phyloP scores from a whole-genome alignment of 768 basidiomycete species.

The Gloeostereum incarnatum region DNA sequence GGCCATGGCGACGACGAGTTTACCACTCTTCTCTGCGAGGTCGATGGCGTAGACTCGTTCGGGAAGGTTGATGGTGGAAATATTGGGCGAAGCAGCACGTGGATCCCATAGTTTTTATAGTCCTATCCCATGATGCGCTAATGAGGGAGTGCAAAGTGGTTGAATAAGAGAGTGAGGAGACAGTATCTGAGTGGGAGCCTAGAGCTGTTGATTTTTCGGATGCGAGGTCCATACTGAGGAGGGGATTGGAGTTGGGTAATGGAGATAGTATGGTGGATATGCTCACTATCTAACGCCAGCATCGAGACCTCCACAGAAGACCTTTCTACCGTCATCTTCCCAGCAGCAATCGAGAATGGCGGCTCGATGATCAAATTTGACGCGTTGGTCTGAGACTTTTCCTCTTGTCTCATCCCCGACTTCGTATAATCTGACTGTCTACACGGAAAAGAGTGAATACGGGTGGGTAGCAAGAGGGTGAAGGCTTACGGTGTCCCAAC shows the following conservation, averaged over 20 bases:
- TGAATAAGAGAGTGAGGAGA: constrained; percentile 71
- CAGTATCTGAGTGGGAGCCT: constrained; percentile 73
- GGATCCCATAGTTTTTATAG: constrained; percentile 86
- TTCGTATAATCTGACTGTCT: constrained; percentile 42
- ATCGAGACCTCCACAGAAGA: constrained; percentile 83
- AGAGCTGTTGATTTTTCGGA: constrained; percentile 65
- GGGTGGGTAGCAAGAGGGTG: constrained; percentile 5
- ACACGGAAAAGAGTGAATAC: neutral
- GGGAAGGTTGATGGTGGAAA: constrained; percentile 57
- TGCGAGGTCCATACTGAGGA: constrained; percentile 62
- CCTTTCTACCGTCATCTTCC: constrained; percentile 48
- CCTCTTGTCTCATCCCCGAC: constrained; percentile 49
- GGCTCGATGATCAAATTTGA: constrained; percentile 84
- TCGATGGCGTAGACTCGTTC: constrained; percentile 86
- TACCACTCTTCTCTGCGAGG: constrained; percentile 52
- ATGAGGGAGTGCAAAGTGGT: constrained; percentile 61
- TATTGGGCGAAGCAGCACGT: constrained; percentile 45
- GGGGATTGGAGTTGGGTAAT: neutral
- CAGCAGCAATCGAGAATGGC: constrained; percentile 83
- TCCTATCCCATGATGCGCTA: constrained; percentile 89
- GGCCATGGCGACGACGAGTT: constrained; percentile 89
- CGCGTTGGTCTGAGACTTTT: constrained; percentile 55
- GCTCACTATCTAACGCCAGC: constrained; percentile 76
- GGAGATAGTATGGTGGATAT: neutral
- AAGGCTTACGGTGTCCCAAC: constrained; percentile 73